phyloP scores from a whole-genome alignment of 1,139 yeast genomes.

The Wickerhamiella pararugosa region DNA sequence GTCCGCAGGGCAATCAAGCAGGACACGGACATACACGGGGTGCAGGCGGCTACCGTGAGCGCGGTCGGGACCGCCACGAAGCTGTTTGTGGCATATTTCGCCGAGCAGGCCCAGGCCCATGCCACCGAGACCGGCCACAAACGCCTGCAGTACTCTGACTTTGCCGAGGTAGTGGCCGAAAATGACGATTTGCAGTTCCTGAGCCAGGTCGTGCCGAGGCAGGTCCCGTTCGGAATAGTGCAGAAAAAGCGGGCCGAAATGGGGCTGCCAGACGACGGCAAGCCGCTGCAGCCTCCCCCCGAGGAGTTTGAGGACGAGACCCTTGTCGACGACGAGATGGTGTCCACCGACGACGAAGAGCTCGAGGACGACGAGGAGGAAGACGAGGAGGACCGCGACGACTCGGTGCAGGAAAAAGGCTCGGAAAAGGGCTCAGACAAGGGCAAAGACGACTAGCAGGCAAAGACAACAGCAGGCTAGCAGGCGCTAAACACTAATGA shows the following conservation, averaged over 20 bases:
- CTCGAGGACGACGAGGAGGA: no score
- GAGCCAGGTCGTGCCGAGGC: conserved; percentile 19
- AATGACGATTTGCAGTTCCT: conserved; percentile 59
- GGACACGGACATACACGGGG: conserved; percentile 68
- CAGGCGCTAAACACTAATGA: no score
- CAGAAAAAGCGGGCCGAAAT: conserved; percentile 10
- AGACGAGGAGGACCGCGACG: no score
- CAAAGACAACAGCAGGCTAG: no score
- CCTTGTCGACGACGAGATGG: no score
- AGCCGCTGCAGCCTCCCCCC: neutral
- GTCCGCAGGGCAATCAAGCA: conserved; percentile 71
- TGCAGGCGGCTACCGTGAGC: conserved; percentile 67
- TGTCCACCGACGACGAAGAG: no score
- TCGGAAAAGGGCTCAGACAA: no score
- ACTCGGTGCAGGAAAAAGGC: no score
- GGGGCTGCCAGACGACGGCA: conserved; percentile 9
- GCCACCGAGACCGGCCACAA: conserved; percentile 60
- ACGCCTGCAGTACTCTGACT: conserved; percentile 57
- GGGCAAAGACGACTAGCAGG: no score
- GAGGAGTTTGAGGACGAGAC: conserved; percentile 1
- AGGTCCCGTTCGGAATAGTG: conserved; percentile 20
- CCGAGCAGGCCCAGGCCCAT: conserved; percentile 61
- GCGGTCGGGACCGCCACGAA: conserved; percentile 83
- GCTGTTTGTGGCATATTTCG: conserved; percentile 60
- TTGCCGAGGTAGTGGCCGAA: conserved; percentile 53